Conservation (phyloP, 2,329 filamentous ascomycete species). For the Helotiales sp. region DNA sequence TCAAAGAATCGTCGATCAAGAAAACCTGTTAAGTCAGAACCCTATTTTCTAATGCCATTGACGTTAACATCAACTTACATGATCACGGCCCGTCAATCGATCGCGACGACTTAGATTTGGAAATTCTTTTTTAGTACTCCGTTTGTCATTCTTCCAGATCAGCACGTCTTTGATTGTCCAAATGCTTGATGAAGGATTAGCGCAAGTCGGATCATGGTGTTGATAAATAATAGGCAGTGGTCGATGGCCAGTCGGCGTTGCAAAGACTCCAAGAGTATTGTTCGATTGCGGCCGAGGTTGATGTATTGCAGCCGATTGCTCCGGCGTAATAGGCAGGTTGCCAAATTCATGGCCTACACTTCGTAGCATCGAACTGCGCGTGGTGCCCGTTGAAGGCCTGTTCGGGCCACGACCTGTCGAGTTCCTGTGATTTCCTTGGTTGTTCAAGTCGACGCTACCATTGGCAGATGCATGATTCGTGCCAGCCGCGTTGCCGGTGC, state of each 20-base stretch:
- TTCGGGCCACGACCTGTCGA: not conserved
- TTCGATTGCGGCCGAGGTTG: not conserved
- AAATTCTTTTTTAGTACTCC: not conserved
- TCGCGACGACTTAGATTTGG: slow-evolving; percentile 1
- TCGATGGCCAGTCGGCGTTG: not conserved
- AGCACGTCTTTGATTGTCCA: slow-evolving; percentile 7
- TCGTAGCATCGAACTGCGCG: not conserved
- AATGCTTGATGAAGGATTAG: not conserved
- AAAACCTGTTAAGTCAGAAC: slow-evolving; percentile 15
- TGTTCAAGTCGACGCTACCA: not conserved
- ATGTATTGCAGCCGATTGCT: too few species aligned
- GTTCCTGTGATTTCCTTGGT: not conserved
- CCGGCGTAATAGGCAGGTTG: not conserved
- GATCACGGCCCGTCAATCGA: slow-evolving; percentile 6
- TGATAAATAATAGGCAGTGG: not conserved
- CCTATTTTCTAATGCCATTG: not conserved
- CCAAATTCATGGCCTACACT: not conserved
- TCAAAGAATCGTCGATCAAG: slow-evolving; percentile 12
- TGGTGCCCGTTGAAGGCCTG: not conserved
- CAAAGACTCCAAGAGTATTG: not conserved
- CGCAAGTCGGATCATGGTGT: not conserved
- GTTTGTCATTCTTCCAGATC: slow-evolving; percentile 11
- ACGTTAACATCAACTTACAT: slow-evolving; percentile 4
- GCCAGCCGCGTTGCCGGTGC: not conserved
- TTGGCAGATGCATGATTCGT: not conserved